Conservation (phyloP, 495 filamentous ascomycete species). For the Cairneyella variabilis region DNA sequence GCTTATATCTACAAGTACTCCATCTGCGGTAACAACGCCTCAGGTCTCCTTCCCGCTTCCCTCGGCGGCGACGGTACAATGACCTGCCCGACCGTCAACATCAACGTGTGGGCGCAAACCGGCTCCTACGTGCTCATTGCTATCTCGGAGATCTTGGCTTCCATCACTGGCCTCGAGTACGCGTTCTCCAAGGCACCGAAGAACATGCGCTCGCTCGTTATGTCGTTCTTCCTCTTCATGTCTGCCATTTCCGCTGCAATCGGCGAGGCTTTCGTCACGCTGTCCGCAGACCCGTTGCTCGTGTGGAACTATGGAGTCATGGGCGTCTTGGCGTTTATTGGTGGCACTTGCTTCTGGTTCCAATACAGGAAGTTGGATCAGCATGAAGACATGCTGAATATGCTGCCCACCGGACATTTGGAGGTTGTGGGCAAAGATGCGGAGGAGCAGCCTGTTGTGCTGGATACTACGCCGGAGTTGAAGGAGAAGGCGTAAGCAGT, state of each 20-base stretch:
- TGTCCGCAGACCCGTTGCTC: conserved; percentile 63
- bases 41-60: conserved; percentile 2
- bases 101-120: conserved; percentile 30
- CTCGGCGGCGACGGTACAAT: conserved; percentile 6
- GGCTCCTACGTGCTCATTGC: conserved; percentile 34
- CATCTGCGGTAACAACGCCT: conserved; percentile 50
- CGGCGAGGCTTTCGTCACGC: conserved; percentile 61
- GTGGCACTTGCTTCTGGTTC: conserved; percentile 59
- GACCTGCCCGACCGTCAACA: conserved; percentile 12
- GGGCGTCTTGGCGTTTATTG: conserved; percentile 57
- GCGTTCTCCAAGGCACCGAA: conserved; percentile 77
- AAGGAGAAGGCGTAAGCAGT: conserved; percentile 4
- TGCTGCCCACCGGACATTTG: conserved; percentile 42
- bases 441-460: conserved; percentile 3
- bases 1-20: conserved; percentile 65
- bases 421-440: conserved; percentile 15
- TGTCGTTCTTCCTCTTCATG: conserved; percentile 64
- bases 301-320: conserved; percentile 61
- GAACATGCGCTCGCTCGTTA: conserved; percentile 73
- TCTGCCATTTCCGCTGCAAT: conserved; percentile 68
- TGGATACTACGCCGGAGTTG: conserved; percentile 3
- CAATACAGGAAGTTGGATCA: conserved; percentile 54
- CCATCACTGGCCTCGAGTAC: conserved; percentile 54
- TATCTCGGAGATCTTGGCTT: conserved; percentile 40
- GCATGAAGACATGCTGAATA: conserved; percentile 64